Evolutionary conservation across 2,329 filamentous ascomycete genomes (phyloP).

Genomic region (Cladosporium austrohemisphaericum): DNA sequence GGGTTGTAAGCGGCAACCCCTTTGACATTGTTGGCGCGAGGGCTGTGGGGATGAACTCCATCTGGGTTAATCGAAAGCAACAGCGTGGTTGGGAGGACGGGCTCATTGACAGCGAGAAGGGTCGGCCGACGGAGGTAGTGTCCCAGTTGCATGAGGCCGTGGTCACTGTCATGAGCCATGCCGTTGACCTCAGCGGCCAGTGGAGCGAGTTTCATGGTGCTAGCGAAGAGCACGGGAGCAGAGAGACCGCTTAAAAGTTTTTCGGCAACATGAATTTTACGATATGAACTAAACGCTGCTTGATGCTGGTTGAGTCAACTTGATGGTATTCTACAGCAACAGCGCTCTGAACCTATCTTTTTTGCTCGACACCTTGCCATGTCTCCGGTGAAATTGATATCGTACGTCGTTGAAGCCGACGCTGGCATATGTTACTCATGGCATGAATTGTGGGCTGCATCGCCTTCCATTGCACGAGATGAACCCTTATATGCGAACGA

Average conservation of each 20-base stretch:
- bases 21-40: conserved; percentile 68
- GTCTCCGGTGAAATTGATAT: too few species aligned
- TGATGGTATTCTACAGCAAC: too few species aligned
- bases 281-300: too few species aligned
- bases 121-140: conserved; percentile 53
- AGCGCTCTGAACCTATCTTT: too few species aligned
- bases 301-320: too few species aligned
- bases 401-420: too few species aligned
- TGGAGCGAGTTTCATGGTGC: conserved; percentile 19
- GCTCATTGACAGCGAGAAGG: conserved; percentile 44
- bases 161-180: conserved; percentile 17
- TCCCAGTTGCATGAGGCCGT: conserved; percentile 57
- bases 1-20: conserved; percentile 69
- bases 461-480: too few species aligned
- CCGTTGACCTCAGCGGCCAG: conserved; percentile 9
- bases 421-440: too few species aligned
- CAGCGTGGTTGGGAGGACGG: conserved; percentile 60
- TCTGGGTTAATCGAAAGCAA: conserved; percentile 62
- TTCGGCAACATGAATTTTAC: neutral
- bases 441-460: too few species aligned
- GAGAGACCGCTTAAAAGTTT: neutral
- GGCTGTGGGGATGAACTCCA: conserved; percentile 58
- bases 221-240: conserved; percentile 3
- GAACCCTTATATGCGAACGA: too few species aligned
- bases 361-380: too few species aligned